A percentile compares a stretch with the other conserved stretches of the same genome.
Evolutionary conservation across 2,329 filamentous ascomycete genomes (phyloP).

Genomic region (Aplosporella prunicola): DNA sequence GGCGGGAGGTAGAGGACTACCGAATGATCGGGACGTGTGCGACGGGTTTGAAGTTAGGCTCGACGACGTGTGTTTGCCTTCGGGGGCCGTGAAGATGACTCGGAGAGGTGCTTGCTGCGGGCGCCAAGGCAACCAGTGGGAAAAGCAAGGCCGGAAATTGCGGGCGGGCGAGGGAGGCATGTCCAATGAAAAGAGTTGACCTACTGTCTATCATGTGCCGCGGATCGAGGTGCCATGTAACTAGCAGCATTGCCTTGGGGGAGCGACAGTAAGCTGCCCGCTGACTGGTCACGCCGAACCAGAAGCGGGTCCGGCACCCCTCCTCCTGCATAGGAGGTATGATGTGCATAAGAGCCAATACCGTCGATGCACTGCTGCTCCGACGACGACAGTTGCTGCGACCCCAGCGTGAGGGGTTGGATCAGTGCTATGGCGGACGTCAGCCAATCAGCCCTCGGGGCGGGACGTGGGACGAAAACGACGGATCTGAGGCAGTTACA

Average conservation of each 20-base stretch:
- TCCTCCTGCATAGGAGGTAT: constrained; percentile 31
- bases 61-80: constrained; percentile 32
- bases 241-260: constrained; percentile 40
- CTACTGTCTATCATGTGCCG: constrained; percentile 46
- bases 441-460: constrained; percentile 31
- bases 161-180: constrained; percentile 16
- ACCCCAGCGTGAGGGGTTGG: constrained; percentile 33
- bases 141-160: constrained; percentile 2
- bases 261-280: constrained; percentile 36
- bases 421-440: constrained; percentile 34
- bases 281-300: constrained; percentile 42
- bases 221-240: constrained; percentile 43
- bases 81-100: constrained; percentile 20
- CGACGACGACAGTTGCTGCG: constrained; percentile 30
- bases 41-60: constrained; percentile 24
- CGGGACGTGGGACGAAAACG: constrained; percentile 29
- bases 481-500: constrained; percentile 20
- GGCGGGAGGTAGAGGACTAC: constrained; percentile 29
- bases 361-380: constrained; percentile 39
- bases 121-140: constrained; percentile 8
- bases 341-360: constrained; percentile 37
- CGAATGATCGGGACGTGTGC: constrained; percentile 30
- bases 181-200: constrained; percentile 36
- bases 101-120: constrained; percentile 1
- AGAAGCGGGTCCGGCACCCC: constrained; percentile 39